phyloP scores from a whole-genome alignment of 129 eudicot genomes.

The carrot (Daucus carota) region DNA sequence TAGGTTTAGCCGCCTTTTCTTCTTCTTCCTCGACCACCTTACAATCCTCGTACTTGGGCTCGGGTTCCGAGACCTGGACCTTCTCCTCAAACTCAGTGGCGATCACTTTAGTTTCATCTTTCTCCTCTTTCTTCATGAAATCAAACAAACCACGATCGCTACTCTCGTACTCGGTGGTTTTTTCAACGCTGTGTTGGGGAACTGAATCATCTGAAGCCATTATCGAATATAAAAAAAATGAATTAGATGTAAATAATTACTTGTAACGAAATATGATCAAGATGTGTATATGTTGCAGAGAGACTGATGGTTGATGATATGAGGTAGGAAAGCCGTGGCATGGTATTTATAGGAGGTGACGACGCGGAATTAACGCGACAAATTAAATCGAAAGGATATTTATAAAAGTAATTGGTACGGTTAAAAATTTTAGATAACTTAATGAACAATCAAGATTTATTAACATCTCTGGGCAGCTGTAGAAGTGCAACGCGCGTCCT shows the following conservation, averaged over 20 bases:
- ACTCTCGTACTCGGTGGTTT: slow-evolving; percentile 30
- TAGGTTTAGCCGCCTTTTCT: slow-evolving; percentile 25
- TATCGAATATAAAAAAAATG: background rate
- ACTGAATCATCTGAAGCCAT: slow-evolving; percentile 53
- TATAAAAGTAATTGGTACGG: background rate
- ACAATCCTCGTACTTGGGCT: slow-evolving; percentile 23
- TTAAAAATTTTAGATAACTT: background rate
- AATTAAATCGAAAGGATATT: background rate
- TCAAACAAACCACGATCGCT: slow-evolving; percentile 59
- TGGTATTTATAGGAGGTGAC: slow-evolving; percentile 28
- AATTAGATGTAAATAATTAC: background rate
- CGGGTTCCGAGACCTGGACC: slow-evolving; percentile 48
- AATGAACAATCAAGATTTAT: background rate
- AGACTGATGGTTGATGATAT: background rate
- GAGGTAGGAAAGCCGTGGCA: background rate
- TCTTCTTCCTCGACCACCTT: slow-evolving; percentile 19
- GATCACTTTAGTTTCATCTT: slow-evolving; percentile 32
- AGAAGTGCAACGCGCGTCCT: background rate
- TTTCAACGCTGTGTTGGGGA: background rate
- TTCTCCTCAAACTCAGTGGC: slow-evolving; percentile 8
- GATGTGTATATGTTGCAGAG: background rate
- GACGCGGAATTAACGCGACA: slow-evolving; percentile 30
- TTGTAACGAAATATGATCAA: background rate
- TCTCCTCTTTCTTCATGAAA: slow-evolving; percentile 30
- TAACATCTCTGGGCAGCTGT: background rate